Evolutionary conservation across 495 filamentous ascomycete species (phyloP), one percentile per base, ranked within the genome.

Genomic region (Venustampulla echinocandica): DNA sequence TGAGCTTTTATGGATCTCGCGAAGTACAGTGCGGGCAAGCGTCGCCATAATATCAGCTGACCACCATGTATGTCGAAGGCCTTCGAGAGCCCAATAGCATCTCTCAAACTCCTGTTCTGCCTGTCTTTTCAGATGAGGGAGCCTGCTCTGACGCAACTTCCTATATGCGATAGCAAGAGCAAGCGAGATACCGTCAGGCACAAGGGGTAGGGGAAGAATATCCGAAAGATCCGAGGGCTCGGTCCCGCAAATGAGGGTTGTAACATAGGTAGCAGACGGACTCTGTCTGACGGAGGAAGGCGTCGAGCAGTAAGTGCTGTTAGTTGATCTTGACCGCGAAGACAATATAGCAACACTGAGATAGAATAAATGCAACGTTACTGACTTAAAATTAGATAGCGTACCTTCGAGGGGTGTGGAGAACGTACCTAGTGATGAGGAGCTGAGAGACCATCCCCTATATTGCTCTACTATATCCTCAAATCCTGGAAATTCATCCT

Each of bases 151-250:
- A 13, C 80, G 75, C 63, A 81, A 76, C 53, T 82, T 81, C 24
- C 79, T 74, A 50, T 85, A 87, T 11, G 77, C 75, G 2, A 85
- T 80, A 10, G 75, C 76, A 36, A 87, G 71, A 0, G 81, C 78
- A 2, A 87, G 62, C 0, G 78, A 69, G 1, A 84, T 61, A 0
- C 76, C 76, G 46, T 85, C 85, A 1, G 81, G 77, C 5, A 85
- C 67, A 25, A 84, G 71, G 0, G 83, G 80, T 19, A 80, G 62
- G 11, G 75, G 72, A 10, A 72, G 68, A 1, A 85, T 60, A 3
- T 67, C 58, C 6, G 73, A 65, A 11, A n/a, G n/a, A n/a, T n/a
- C n/a, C n/a, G n/a, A n/a, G n/a, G 67, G 53, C 40, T 68, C 70
- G 50, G 80, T 74, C 1, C 68, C 68, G 20, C 65, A 68, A 22